Evolutionary conservation across 805 yeast species (phyloP).

Genomic region (Teunomyces kruisii): DNA sequence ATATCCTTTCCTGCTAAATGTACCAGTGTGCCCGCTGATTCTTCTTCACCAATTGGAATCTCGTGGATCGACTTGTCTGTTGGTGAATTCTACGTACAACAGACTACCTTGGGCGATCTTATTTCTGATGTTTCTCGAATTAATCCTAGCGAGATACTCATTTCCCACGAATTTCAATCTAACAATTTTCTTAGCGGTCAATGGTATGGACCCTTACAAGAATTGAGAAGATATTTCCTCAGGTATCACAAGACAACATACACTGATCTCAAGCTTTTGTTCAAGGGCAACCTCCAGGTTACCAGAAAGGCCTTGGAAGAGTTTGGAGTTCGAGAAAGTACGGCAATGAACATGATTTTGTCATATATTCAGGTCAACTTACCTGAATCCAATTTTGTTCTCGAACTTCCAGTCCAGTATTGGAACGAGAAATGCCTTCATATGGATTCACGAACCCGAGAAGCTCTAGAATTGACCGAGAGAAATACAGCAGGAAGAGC

Average conservation of each 20-base stretch:
- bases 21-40: constrained; percentile 37
- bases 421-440: constrained; percentile 57
- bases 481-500: constrained; percentile 46
- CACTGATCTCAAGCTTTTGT: constrained; percentile 30
- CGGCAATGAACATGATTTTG: constrained; percentile 58
- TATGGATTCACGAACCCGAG: constrained; percentile 77
- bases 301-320: constrained; percentile 35
- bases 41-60: constrained; percentile 57
- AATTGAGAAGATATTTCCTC: constrained; percentile 58
- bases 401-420: constrained; percentile 67
- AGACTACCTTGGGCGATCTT: constrained; percentile 57
- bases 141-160: constrained; percentile 74
- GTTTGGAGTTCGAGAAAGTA: constrained; percentile 48
- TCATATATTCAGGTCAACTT: constrained; percentile 72
- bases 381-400: constrained; percentile 62
- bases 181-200: constrained; percentile 43
- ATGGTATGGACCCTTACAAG: constrained; percentile 60
- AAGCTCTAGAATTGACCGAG: constrained; percentile 72
- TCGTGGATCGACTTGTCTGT: constrained; percentile 89
- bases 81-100: constrained; percentile 73
- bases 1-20: constrained; percentile 58
- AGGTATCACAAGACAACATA: constrained; percentile 46
- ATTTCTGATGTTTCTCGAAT: constrained; percentile 75
- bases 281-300: constrained; percentile 33
- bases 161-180: constrained; percentile 47